Percentiles rank a stretch among this genome's conserved stretches.
These are phyloP conservation scores for Meyerozyma sp. DNA, from an alignment of 1,139 yeast genomes.

Conservation along the genomic window DNA sequence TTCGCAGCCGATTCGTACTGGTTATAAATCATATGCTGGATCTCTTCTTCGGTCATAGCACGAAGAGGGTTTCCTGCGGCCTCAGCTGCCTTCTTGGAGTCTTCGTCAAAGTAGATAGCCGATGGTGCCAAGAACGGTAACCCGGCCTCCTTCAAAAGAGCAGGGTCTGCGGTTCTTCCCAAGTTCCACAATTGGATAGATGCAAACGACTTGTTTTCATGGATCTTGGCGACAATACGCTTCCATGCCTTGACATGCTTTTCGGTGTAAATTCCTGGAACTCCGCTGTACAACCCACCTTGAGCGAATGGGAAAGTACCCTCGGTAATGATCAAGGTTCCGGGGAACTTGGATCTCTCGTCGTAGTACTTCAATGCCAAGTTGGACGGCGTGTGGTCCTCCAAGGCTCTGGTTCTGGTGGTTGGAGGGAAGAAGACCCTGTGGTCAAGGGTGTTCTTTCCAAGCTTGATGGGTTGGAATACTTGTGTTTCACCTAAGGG, in stretches of 20 bases:
- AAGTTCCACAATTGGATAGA: constrained; percentile 10
- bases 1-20: constrained; percentile 13
- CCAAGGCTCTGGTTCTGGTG: constrained; percentile 11
- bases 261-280: constrained; percentile 10
- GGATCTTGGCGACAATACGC: constrained; percentile 10
- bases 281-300: constrained; percentile 2
- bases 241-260: constrained; percentile 8
- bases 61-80: constrained; percentile 8
- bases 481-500: constrained; percentile 28
- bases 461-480: constrained; percentile 14
- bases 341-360: constrained; percentile 10
- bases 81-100: constrained; percentile 6
- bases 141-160: constrained; percentile 15
- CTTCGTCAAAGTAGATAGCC: constrained; percentile 6
- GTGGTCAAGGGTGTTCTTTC: constrained; percentile 8
- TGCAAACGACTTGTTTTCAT: constrained; percentile 8
- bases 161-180: constrained; percentile 22
- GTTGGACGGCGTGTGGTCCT: constrained; percentile 9
- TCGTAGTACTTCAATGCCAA: constrained; percentile 9
- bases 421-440: constrained; percentile 13
- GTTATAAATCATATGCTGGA: constrained; percentile 7
- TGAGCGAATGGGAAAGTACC: constrained; percentile 7
- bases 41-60: constrained; percentile 9
- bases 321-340: constrained; percentile 10
- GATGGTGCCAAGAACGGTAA: constrained; percentile 22